Conservation (phyloP, 202 grass and related monocot genomes). For the Zizania palustris region DNA sequence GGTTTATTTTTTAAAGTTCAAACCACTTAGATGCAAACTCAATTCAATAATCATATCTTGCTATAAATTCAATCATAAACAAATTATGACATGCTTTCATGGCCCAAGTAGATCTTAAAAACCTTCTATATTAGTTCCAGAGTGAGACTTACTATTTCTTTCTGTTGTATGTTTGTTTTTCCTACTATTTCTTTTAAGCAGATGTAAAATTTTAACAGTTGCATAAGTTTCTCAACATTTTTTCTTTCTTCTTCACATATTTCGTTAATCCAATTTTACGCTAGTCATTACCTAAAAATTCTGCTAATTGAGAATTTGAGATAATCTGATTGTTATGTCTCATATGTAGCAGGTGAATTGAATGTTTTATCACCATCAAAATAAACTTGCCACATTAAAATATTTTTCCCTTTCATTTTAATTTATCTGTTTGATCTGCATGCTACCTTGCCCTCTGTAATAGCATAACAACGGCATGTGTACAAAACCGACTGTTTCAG, state of each 20-base stretch:
- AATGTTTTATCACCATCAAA: not conserved
- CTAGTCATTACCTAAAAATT: not conserved
- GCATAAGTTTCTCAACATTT: constrained; percentile 14
- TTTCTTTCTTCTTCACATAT: not conserved
- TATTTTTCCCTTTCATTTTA: not conserved
- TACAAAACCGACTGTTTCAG: not conserved
- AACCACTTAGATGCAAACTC: constrained; percentile 18
- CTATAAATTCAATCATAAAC: constrained; percentile 22
- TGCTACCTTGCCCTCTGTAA: not conserved
- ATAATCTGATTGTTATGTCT: not conserved
- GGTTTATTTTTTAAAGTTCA: constrained; percentile 33
- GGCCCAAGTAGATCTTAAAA: constrained; percentile 32
- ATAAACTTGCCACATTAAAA: not conserved
- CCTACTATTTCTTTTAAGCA: not conserved
- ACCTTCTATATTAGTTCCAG: constrained; percentile 20
- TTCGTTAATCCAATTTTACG: constrained; percentile 9
- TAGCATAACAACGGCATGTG: not conserved
- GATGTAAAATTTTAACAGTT: not conserved
- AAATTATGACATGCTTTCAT: constrained; percentile 1
- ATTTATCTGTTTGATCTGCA: not conserved
- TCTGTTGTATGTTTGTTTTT: not conserved
- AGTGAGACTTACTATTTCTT: not conserved
- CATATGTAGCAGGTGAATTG: not conserved
- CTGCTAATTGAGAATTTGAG: not conserved
- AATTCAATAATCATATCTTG: not conserved